Evolutionary conservation across 1,284 basidiomycete genomes (phyloP).

Genomic region (Apiotrichum gracile): DNA sequence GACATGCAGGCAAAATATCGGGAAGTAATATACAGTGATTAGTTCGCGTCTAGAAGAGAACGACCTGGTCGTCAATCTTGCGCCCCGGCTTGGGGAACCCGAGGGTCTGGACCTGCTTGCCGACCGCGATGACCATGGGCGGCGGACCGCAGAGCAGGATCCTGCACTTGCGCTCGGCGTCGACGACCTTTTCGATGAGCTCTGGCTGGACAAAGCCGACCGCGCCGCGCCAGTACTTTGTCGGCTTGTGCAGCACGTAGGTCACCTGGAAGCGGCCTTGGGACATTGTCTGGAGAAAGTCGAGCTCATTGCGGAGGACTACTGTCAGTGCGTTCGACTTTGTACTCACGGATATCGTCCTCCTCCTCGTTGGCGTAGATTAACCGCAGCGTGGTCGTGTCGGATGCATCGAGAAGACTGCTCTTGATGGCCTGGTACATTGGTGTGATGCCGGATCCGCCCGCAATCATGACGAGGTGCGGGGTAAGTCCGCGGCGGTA

Average conservation of each 20-base stretch:
- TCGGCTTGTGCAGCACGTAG: constrained; percentile 91
- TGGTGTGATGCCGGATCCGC: constrained; percentile 88
- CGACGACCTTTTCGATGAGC: constrained; percentile 72
- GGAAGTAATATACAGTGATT: no score
- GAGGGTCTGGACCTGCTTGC: constrained; percentile 84
- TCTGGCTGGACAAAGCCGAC: constrained; percentile 89
- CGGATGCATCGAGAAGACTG: constrained; percentile 73
- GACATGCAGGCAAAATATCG: no score
- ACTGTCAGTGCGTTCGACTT: neutral
- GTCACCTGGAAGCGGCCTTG: constrained; percentile 55
- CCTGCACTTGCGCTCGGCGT: constrained; percentile 56
- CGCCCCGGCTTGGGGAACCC: constrained; percentile 69
- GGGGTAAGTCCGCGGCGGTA: constrained; percentile 63
- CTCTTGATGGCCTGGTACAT: constrained; percentile 93
- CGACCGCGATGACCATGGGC: constrained; percentile 95
- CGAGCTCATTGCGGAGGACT: constrained; percentile 78
- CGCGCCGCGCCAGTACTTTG: constrained; percentile 76
- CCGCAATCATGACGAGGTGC: constrained; percentile 92
- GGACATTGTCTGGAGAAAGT: constrained; percentile 55
- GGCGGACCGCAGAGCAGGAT: constrained; percentile 87
- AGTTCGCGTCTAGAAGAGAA: constrained; percentile 47
- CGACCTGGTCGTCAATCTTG: constrained; percentile 82
- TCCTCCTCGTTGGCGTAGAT: constrained; percentile 94
- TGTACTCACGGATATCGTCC: constrained; percentile 62
- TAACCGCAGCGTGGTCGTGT: constrained; percentile 73